phyloP scores from a whole-genome alignment of 345 rosid genomes.

The rapeseed (Brassica napus) region DNA sequence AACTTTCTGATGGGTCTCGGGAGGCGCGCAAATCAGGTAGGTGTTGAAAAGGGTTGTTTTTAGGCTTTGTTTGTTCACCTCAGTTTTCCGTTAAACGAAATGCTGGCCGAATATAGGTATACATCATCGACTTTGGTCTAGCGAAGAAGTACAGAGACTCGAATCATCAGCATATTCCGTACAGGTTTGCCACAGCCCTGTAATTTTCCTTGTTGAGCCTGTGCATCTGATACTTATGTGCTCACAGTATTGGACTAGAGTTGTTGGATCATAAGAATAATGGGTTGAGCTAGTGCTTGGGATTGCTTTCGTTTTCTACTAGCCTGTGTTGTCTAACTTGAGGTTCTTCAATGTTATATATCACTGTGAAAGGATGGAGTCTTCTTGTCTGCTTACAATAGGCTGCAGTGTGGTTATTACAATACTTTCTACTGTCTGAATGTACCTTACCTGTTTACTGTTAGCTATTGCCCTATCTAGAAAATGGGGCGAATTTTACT shows the following conservation, averaged over 20 bases:
- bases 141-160: conserved; percentile 88
- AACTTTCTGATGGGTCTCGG: conserved; percentile 94
- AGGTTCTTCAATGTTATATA: not conserved
- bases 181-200: conserved; percentile 52
- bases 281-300: conserved; percentile 10
- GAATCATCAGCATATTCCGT: conserved; percentile 84
- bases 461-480: not conserved
- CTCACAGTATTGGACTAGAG: not conserved
- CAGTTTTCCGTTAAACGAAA: conserved; percentile 1
- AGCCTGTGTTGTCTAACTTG: not conserved
- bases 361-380: not conserved
- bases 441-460: not conserved
- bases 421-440: not conserved
- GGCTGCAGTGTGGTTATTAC: conserved; percentile 1
- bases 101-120: conserved; percentile 52
- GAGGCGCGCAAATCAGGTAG: conserved; percentile 80
- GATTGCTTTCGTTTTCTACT: not conserved
- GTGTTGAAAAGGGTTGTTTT: conserved; percentile 16
- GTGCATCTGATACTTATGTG: conserved; percentile 1
- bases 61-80: conserved; percentile 3
- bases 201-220: not conserved
- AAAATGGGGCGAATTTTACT: not conserved
- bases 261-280: conserved; percentile 8
- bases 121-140: conserved; percentile 82
- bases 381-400: conserved; percentile 1